Conservation (phyloP, 139 green algal genomes). For the Astrephomene gubernaculifera region DNA sequence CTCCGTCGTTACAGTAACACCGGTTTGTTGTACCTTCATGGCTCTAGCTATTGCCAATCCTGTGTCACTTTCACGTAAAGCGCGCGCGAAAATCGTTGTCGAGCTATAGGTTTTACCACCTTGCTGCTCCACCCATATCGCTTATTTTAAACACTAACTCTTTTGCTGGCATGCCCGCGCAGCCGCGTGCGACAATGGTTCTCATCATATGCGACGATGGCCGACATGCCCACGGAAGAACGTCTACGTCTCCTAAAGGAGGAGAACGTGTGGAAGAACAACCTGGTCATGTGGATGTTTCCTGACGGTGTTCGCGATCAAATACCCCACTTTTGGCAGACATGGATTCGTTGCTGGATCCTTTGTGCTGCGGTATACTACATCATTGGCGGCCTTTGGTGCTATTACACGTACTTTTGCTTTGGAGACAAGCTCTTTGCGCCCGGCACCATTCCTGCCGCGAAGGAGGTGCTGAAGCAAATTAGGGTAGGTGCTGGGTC, state of each 20-base stretch:
- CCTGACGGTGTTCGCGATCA: conserved; percentile 27
- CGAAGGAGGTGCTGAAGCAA: conserved; percentile 77
- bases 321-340: conserved; percentile 71
- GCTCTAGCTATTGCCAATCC: too few relatives aligned
- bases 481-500: conserved; percentile 68
- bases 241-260: conserved; percentile 62
- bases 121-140: too few relatives aligned
- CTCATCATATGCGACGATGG: conserved; percentile 42
- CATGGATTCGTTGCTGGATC: conserved; percentile 88
- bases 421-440: conserved; percentile 78
- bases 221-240: conserved; percentile 48
- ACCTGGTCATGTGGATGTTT: conserved; percentile 71
- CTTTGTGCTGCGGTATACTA: conserved; percentile 83
- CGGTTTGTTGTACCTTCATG: background rate
- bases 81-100: too few relatives aligned
- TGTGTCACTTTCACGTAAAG: too few relatives aligned
- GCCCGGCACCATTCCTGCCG: conserved; percentile 70
- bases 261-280: conserved; percentile 90
- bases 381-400: conserved; percentile 72
- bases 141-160: too few relatives aligned
- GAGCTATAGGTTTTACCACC: too few relatives aligned
- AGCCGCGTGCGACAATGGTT: conserved; percentile 45
- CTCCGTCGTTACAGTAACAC: too few relatives aligned
- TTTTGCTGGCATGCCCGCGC: too few relatives aligned
- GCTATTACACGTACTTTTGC: conserved; percentile 85